phyloP scores from a whole-genome alignment of 1,139 yeast genomes.

The Suhomyces coccinellae region DNA sequence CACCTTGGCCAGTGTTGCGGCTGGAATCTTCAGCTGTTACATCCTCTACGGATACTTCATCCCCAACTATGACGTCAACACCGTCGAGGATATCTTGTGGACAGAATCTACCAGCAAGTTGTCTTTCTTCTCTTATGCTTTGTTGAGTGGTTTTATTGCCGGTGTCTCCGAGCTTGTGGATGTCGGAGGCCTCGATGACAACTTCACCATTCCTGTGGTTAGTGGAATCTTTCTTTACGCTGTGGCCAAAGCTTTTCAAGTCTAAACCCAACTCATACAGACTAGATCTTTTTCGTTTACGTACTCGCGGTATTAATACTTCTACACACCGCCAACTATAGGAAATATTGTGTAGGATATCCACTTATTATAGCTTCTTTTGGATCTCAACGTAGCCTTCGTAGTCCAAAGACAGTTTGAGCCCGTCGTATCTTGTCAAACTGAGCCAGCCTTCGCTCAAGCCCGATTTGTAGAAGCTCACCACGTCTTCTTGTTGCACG shows the following conservation, averaged over 20 bases:
- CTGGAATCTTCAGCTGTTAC: conserved; percentile 69
- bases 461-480: conserved; percentile 32
- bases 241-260: conserved; percentile 30
- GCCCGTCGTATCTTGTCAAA: conserved; percentile 42
- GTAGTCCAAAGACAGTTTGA: conserved; percentile 30
- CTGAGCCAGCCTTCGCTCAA: conserved; percentile 37
- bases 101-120: conserved; percentile 58
- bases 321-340: not conserved
- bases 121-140: conserved; percentile 50
- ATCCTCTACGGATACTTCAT: conserved; percentile 71
- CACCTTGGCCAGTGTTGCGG: conserved; percentile 73
- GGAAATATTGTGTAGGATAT: not conserved
- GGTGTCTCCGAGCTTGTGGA: conserved; percentile 84
- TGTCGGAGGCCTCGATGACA: conserved; percentile 78
- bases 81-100: conserved; percentile 63
- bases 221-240: conserved; percentile 64
- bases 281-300: conserved; percentile 1
- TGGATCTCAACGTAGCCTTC: conserved; percentile 24
- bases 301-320: conserved; percentile 1
- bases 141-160: conserved; percentile 76
- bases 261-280: not conserved
- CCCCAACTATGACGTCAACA: conserved; percentile 53
- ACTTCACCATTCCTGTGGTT: conserved; percentile 87
- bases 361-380: not conserved
- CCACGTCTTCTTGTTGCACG: conserved; percentile 19